phyloP scores from a whole-genome alignment of 2,329 filamentous ascomycete species.

The Diaporthe eres region DNA sequence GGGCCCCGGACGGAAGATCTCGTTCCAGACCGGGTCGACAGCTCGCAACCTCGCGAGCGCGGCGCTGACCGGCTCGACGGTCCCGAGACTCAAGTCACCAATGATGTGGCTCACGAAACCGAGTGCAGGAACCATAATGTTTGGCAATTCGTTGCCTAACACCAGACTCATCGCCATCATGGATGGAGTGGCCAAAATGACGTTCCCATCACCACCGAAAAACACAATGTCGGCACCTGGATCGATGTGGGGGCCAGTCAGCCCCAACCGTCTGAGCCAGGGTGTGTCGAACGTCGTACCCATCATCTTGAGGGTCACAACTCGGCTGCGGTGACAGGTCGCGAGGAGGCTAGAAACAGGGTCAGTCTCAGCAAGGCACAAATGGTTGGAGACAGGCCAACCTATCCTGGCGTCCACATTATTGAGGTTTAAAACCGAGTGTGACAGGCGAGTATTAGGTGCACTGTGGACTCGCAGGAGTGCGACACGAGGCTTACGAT shows the following conservation, averaged over 20 bases:
- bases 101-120: neutral
- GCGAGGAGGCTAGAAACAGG: neutral
- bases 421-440: neutral
- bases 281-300: neutral
- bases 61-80: neutral
- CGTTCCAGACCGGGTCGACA: neutral
- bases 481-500: neutral
- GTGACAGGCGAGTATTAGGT: neutral
- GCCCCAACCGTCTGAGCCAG: neutral
- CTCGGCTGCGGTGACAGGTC: neutral
- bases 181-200: no score
- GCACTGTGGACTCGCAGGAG: no score
- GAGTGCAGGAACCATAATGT: neutral
- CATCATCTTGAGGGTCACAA: neutral
- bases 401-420: neutral
- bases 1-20: neutral
- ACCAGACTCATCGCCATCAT: neutral
- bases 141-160: neutral
- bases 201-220: neutral
- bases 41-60: neutral
- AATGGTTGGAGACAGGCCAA: neutral
- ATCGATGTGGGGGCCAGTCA: neutral
- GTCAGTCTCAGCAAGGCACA: neutral
- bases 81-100: accelerated
- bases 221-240: neutral